Conservation (phyloP, 352 stramenopile species). For the Phytophthora chlamydospora region DNA sequence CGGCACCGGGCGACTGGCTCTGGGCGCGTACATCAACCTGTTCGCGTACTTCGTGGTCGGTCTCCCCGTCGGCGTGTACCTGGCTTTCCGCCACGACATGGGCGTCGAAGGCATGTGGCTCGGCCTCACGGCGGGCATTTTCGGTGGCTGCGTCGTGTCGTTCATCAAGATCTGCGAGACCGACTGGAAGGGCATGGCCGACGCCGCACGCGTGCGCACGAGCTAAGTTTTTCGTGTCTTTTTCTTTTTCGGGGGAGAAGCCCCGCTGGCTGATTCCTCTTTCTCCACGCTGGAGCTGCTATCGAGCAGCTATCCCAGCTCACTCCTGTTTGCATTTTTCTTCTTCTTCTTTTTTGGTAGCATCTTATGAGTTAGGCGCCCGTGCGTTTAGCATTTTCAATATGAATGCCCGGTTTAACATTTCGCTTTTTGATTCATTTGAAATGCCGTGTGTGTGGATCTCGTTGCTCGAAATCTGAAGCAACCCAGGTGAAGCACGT, state of each 20-base stretch:
- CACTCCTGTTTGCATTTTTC: conserved; percentile 17
- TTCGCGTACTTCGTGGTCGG: conserved; percentile 76
- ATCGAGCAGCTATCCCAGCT: conserved; percentile 1
- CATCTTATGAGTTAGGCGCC: conserved; percentile 39
- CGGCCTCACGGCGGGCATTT: conserved; percentile 63
- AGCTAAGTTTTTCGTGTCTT: conserved; percentile 34
- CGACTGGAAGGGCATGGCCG: conserved; percentile 64
- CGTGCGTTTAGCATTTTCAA: conserved; percentile 34
- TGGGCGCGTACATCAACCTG: conserved; percentile 71
- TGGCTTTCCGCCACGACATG: conserved; percentile 63
- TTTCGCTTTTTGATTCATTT: too few species aligned
- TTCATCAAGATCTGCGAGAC: conserved; percentile 66
- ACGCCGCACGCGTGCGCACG: conserved; percentile 55
- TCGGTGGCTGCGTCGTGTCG: conserved; percentile 58
- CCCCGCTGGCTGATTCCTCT: neutral
- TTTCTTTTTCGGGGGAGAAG: conserved; percentile 21
- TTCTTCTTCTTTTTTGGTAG: conserved; percentile 13
- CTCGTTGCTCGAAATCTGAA: too few species aligned
- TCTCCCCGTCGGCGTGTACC: conserved; percentile 59
- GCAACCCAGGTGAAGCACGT: neutral
- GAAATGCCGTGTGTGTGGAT: too few species aligned
- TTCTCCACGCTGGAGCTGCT: neutral
- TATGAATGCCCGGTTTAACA: conserved; percentile 29
- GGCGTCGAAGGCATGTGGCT: conserved; percentile 81
- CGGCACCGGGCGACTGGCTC: conserved; percentile 58